Base-by-base conservation (phyloP, 2,329 filamentous ascomycete genomes). In the Fusarium succisae region DNA sequence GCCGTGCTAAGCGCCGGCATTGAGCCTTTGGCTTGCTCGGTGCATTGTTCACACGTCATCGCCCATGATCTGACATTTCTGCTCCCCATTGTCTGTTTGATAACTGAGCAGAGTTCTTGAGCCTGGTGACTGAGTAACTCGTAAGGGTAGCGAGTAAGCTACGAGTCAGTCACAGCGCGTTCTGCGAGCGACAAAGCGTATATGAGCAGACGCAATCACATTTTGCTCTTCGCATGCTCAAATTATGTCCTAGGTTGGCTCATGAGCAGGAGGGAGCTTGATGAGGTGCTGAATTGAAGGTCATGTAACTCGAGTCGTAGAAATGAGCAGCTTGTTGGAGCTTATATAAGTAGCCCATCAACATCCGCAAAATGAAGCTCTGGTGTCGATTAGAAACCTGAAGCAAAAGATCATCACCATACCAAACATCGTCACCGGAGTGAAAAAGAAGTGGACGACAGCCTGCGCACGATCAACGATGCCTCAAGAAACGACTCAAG, bases 61-160 rank as follows among this genome's bases (percentile, higher is more conserved):
- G 4, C 24, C 3, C 13, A 37, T 26, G 50, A 5, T 9, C 18
- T 54, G 32, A 17, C 5, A 8, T 9, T 22, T 22, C 13, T 22
- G 8, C 5, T 35, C 12, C 2, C 3, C n/a, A 9, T 38, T 9
- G 3, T 0, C 18, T 38, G 4, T 3, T 8, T 4, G 2, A 10
- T 2, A 8, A 0, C 6, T 8, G 10, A 13, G 50, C 10, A 26
- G 14, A 26, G 18, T 3, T 11, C n/a, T 54, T 38, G 18, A 13
- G 10, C 9, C 8, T 5, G 18, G 13, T 13, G 2, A 54, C 6
- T 38, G 50, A 54, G 32, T 14, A 17, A 28, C 3, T 17, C 24
- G 14, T 7, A 1, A 28, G 5, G 7, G 3, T 13, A 28, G 8
- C 12, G 8, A 37, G 48, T 8, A 53, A 37, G 20, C 10, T 14